Base-by-base conservation (phyloP, 140 eudicot species). In the Senecio squalidus region DNA sequence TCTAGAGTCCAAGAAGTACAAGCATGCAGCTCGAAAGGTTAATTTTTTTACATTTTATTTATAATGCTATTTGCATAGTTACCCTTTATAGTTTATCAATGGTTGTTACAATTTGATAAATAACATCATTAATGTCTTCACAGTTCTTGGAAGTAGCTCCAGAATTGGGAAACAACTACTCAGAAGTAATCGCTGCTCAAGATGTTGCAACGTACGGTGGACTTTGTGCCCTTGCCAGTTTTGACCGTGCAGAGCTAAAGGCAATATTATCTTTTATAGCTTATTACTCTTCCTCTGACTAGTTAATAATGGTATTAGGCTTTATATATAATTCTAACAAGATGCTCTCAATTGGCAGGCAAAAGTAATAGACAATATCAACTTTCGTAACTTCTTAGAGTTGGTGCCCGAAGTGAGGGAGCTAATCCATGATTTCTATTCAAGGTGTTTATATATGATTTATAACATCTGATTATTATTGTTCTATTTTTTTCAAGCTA, bases 181-280 rank as follows among this genome's bases (percentile, higher is more conserved):
- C 86, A 0, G 98, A 87, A 79, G 93, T 92, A 55, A 87, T 92
- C 81, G 98, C 96, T 36, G 82, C 88, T 65, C 98, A 92, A 82
- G 98, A 92, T 77, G 81, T 92, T 76, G 98, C 98, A 15, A 92
- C 96, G 26, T 92, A 92, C 78, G 98, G 98, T 64, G 96, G 93
- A 57, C 84, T 92, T 17, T 92, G 98, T 71, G 98, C 98, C n/a
- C 96, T 92, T 72, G 98, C 98, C 63, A 92, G 93, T 71, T 92
- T 87, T 75, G 98, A 92, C 60, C 88, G 98, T 15, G 77, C 96
- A 28, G 98, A 92, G 68, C 86, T 92, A 13, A 92, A 92, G 98
- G 98, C 71, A 84, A 71, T 36, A 47, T 57, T 20, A 11, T 15
- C 50, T 9, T 6, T 29, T 14, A 17, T 22, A 66, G 38, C 22